These are phyloP conservation scores for Bipolaris gigantea DNA, from an alignment of 2,329 filamentous ascomycete genomes.

Conservation along the genomic window DNA sequence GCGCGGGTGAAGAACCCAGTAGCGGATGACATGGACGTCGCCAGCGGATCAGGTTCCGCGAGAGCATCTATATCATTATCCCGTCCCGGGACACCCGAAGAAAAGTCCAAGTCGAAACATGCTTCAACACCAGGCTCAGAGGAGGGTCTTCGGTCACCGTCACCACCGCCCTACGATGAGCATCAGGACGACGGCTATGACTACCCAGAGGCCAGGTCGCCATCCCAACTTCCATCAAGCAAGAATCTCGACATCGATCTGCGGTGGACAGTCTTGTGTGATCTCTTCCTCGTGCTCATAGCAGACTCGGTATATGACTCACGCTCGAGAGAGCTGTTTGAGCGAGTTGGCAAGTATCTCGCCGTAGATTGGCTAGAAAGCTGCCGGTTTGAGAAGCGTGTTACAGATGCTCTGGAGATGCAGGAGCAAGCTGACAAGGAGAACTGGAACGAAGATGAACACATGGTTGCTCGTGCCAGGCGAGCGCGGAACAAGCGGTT, in stretches of 20 bases:
- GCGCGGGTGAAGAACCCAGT: conserved; percentile 91
- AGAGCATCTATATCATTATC: conserved; percentile 41
- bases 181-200: conserved; percentile 71
- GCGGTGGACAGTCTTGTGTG: conserved; percentile 94
- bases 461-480: conserved; percentile 85
- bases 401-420: conserved; percentile 97
- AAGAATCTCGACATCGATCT: conserved; percentile 93
- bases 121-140: conserved; percentile 39
- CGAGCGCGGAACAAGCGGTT: conserved; percentile 79
- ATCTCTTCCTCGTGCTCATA: conserved; percentile 92
- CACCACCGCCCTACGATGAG: conserved; percentile 59
- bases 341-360: conserved; percentile 78
- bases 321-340: conserved; percentile 80
- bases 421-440: conserved; percentile 92
- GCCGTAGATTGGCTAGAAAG: conserved; percentile 90
- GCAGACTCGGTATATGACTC: conserved; percentile 94
- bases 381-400: conserved; percentile 93
- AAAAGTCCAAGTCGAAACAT: conserved; percentile 31
- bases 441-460: conserved; percentile 96
- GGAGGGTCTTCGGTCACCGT: conserved; percentile 51
- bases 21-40: conserved; percentile 54
- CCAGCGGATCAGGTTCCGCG: conserved; percentile 32
- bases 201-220: conserved; percentile 76
- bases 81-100: conserved; percentile 23
- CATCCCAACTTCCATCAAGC: conserved; percentile 78